Evolutionary conservation across 139 green algal species (phyloP).

Genomic region (Chlamydomonas asymmetrica): DNA sequence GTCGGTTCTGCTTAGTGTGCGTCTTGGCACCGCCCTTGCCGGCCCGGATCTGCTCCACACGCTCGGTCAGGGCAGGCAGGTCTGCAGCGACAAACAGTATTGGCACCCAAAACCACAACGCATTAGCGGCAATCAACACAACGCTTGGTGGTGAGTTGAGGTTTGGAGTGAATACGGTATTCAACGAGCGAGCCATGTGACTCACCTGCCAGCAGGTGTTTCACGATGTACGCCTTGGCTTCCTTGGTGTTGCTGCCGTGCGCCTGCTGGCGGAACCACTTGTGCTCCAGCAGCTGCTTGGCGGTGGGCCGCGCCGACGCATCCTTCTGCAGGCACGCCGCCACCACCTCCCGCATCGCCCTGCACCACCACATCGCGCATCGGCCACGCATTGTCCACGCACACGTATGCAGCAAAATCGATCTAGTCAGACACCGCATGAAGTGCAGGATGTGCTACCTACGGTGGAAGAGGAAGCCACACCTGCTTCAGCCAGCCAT

Average conservation of each 20-base stretch:
- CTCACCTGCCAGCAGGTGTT: conserved; percentile 29
- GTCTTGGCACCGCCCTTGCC: conserved; percentile 4
- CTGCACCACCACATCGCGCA: no score
- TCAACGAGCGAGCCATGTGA: background rate
- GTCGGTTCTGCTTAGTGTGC: conserved; percentile 4
- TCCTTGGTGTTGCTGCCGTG: no score
- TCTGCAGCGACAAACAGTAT: background rate
- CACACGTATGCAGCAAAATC: no score
- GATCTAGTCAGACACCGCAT: no score
- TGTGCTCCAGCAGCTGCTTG: conserved; percentile 88
- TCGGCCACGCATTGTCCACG: no score
- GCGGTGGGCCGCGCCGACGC: conserved; percentile 84
- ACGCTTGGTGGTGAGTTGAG: background rate
- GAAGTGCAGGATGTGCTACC: no score
- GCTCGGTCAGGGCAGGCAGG: conserved; percentile 39
- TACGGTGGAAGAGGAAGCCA: no score
- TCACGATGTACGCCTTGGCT: conserved; percentile 37
- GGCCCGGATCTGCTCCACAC: conserved; percentile 24
- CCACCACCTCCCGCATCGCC: conserved; percentile 72
- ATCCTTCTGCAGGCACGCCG: conserved; percentile 94
- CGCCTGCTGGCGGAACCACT: conserved; percentile 60
- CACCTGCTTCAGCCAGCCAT: no score
- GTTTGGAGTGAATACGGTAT: background rate
- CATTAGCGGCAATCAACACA: background rate
- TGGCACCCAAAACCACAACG: background rate